Evolutionary conservation across 2,329 filamentous ascomycete genomes (phyloP).

Genomic region (Septoria linicola): DNA sequence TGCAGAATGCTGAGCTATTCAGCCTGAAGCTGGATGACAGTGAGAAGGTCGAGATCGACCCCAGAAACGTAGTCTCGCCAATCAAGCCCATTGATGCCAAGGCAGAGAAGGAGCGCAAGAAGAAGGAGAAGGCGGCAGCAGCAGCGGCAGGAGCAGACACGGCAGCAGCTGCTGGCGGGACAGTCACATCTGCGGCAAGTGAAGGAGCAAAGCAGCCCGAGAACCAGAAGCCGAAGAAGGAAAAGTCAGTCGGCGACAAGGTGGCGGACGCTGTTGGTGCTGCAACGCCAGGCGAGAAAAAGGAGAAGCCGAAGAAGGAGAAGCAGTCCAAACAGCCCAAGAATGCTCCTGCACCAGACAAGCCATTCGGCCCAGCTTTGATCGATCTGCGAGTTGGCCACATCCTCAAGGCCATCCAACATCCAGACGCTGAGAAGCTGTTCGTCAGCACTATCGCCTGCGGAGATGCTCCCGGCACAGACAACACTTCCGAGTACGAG

Average conservation of each 20-base stretch:
- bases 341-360: conserved; percentile 61
- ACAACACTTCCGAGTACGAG: conserved; percentile 88
- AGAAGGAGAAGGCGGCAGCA: conserved; percentile 81
- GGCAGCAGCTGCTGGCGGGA: conserved; percentile 48
- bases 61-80: conserved; percentile 77
- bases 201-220: conserved; percentile 49
- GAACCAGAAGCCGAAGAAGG: conserved; percentile 40
- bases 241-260: conserved; percentile 50
- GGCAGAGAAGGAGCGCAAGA: conserved; percentile 93
- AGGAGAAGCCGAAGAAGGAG: conserved; percentile 82
- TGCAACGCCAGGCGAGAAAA: conserved; percentile 47
- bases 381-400: conserved; percentile 97
- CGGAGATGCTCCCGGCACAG: conserved; percentile 79
- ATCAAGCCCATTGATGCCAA: conserved; percentile 88
- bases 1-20: conserved; percentile 79
- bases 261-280: conserved; percentile 48
- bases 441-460: conserved; percentile 95
- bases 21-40: conserved; percentile 66
- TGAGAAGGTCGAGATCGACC: conserved; percentile 76
- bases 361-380: conserved; percentile 75
- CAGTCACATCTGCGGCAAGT: conserved; percentile 42
- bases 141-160: conserved; percentile 54
- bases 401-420: conserved; percentile 91
- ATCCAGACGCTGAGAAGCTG: conserved; percentile 94
- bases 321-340: conserved; percentile 74